Base-by-base conservation (phyloP, 2,329 filamentous ascomycete genomes). In the Alternaria arbusti region DNA sequence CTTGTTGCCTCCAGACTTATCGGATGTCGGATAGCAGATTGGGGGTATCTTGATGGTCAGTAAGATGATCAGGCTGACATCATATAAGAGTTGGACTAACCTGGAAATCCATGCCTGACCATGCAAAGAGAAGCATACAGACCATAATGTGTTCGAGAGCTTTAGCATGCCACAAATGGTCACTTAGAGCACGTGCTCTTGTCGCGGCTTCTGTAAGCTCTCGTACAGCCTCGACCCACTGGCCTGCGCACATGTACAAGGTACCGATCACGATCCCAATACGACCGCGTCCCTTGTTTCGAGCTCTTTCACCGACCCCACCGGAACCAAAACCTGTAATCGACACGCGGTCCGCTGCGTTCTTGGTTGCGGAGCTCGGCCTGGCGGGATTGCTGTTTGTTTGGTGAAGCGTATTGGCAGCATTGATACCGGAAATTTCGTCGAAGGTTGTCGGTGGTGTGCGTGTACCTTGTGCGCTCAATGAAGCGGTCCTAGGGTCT, bases 131-230 rank as follows among this genome's bases (percentile, higher is more conserved):
- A 44, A 98, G 76, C 69, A 98, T 86, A 74, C 91, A 93, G 25
- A 97, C 86, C 50, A 96, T 83, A 64, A 97, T 92, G 26, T 94
- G 89, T 77, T 99, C 96, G 20, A 99, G 84, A 1, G 93, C 94
- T 80, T 98, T 98, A 17, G 92, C 96, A 81, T 97, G 93, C 95
- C 96, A 99, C n/a, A 98, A 79, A 79, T 97, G 93, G 80, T 99
- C 96, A 72, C 93, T 94, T 62, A 92, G 87, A 40, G 89, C 89
- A 71, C 93, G 91, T 15, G 93, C 91, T 70, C 90, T 88, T 10
- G 87, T 87, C 2, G 92, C 94, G 57, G 91, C 93, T 64, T 97
- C 95, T 10, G 89, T 85, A 22, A 97, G 86, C 75, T 97, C 93
- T 77, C 89, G 91, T 49, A 98, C 80, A 8, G 95, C 94, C 81